phyloP scores from a whole-genome alignment of 768 basidiomycete species.

The Leccinum barrowsii region DNA sequence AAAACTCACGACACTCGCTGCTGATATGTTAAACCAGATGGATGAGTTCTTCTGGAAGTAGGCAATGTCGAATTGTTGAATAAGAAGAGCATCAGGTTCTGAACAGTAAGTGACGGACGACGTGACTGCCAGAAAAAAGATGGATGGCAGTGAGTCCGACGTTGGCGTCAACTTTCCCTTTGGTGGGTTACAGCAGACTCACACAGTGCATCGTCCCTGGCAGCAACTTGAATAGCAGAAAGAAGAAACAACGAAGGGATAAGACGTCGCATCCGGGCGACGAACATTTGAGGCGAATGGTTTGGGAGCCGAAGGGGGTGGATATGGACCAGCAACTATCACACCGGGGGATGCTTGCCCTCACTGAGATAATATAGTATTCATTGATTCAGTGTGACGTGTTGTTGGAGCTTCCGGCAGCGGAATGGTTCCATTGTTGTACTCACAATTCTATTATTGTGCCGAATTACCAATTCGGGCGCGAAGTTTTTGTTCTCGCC shows the following conservation, averaged over 20 bases:
- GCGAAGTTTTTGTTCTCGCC: conserved; percentile 18
- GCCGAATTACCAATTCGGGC: conserved; percentile 3
- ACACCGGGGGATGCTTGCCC: conserved; percentile 8
- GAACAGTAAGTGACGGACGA: conserved; percentile 87
- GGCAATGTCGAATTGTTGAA: conserved; percentile 71
- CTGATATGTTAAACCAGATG: conserved; percentile 80
- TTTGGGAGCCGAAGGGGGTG: conserved; percentile 10
- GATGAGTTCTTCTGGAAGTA: conserved; percentile 72
- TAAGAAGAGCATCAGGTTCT: conserved; percentile 73
- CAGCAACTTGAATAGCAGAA: conserved; percentile 39
- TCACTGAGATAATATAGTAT: conserved; percentile 22
- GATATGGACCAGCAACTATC: conserved; percentile 29
- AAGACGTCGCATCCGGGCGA: conserved; percentile 75
- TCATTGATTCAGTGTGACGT: not conserved
- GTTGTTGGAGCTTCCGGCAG: not conserved
- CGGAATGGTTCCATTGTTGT: conserved; percentile 16
- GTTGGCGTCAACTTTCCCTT: not conserved
- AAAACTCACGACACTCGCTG: conserved; percentile 75
- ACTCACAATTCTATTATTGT: conserved; percentile 33
- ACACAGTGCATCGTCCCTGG: conserved; percentile 61
- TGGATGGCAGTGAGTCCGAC: not conserved
- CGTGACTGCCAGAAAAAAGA: conserved; percentile 50
- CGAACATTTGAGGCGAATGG: conserved; percentile 45
- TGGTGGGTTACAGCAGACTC: conserved; percentile 29
- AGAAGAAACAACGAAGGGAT: conserved; percentile 38